Base-by-base conservation (phyloP, 2,329 filamentous ascomycete genomes). In the Phialocephala sp. region DNA sequence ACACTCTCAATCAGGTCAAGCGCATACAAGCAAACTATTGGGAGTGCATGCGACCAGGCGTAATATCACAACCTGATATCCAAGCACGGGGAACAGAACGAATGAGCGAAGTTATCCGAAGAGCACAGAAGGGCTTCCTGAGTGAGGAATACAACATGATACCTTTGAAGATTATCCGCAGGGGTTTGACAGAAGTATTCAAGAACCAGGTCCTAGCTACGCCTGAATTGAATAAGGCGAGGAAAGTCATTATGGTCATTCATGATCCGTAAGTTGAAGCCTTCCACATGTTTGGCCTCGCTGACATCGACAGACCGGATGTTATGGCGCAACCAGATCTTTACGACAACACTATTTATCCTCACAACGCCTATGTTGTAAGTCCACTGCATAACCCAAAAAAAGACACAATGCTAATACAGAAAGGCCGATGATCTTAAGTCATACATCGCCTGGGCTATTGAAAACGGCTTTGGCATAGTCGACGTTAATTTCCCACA, bases 401-500 rank as follows among this genome's bases (percentile, higher is more conserved):
- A 41, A 41, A 14, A 5, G 15, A 14, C 11, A 12, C 15, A 14
- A 18, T 41, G 11, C 37, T 41, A 41, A 41, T 41, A 41, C 12
- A 41, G 11, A 12, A 45, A 97, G 93, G 88, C 91, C 80, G 94
- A 98, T 83, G 86, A 88, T 58, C 85, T 93, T 56, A 88, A 89
- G 74, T 86, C 88, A 35, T 97, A 97, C 76, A 87, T 97, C 69
- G 88, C 91, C 66, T 97, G 93, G 93, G 93, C 93, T 0, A 79
- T 89, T 22, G 80, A 84, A n/a, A 85, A 92, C 65, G 87, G 85
- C 18, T 97, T 94, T 73, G 92, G 89, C 1, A 87, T 98, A 24
- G 91, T 99, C 72, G 95, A 99, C 76, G 87, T 97, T 65, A 98
- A 98, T 70, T 85, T 99, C 2, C 94, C 94, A 0, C 90, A 89